Evolutionary conservation across 768 basidiomycete genomes (phyloP).

Genomic region (Boletus edulis): DNA sequence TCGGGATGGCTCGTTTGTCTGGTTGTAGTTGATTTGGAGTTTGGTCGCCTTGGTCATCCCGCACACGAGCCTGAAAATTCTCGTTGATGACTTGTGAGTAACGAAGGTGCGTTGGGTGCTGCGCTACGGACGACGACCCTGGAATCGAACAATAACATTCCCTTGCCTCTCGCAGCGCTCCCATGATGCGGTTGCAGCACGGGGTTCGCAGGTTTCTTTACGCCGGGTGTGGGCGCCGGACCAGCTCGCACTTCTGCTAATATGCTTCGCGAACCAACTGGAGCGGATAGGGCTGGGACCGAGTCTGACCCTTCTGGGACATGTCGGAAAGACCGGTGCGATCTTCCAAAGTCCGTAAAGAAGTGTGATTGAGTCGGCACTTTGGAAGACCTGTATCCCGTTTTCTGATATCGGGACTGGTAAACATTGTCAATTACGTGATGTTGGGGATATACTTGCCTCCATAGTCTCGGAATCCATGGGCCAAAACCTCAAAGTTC

Average conservation of each 20-base stretch:
- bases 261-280: slow-evolving; percentile 63
- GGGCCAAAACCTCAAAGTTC: slow-evolving; percentile 90
- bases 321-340: slow-evolving; percentile 51
- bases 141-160: slow-evolving; percentile 26
- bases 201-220: slow-evolving; percentile 24
- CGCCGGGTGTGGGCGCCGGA: slow-evolving; percentile 27
- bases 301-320: slow-evolving; percentile 41
- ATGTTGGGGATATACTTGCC: slow-evolving; percentile 36
- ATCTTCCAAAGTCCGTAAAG: slow-evolving; percentile 22
- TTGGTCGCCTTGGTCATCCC: slow-evolving; percentile 12
- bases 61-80: slow-evolving; percentile 8
- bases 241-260: slow-evolving; percentile 69
- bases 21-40: slow-evolving; percentile 2
- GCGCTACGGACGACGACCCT: slow-evolving; percentile 34
- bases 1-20: slow-evolving; percentile 20
- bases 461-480: slow-evolving; percentile 68
- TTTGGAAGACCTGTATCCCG: slow-evolving; percentile 38
- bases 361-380: slow-evolving; percentile 25
- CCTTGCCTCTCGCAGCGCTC: slow-evolving; percentile 33
- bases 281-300: slow-evolving; percentile 58
- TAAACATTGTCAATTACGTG: slow-evolving; percentile 7
- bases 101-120: slow-evolving; percentile 36
- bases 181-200: slow-evolving; percentile 34
- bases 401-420: slow-evolving; percentile 38
- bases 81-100: slow-evolving; percentile 14